Evolutionary conservation across 441 rosid species (phyloP), one percentile per base, ranked within the genome.

Genomic region (Isatis lusitanica): DNA sequence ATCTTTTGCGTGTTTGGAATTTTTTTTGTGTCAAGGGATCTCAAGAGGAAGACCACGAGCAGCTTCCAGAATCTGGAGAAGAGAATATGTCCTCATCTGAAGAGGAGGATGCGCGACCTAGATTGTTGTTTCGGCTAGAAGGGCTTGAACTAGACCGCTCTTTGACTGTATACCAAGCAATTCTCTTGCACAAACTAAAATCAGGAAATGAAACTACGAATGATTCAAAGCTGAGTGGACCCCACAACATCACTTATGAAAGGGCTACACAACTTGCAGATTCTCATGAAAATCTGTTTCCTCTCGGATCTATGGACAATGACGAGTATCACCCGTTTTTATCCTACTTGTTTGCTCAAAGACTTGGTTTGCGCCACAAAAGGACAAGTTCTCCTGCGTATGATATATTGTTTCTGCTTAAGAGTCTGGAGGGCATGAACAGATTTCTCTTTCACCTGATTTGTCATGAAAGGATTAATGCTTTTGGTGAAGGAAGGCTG

Each of bases 161-260:
- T 33, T 72, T 82, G 80, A 84, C 97, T 18, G 64, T 96, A 38
- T 96, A 88, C 84, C 99, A 96, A 80, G 92, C 91, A 63, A 82
- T 96, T 74, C 87, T 96, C 79, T 91, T 83, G 70, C 93, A 87
- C 72, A 83, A 80, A 78, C 73, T 93, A 28, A 87, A 82, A 81
- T 82, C 86, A 53, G 90, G 83, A 69, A 75, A 40, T 44, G 97
- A 90, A 73, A 71, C 78, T 17, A 73, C 80, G 68, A 60, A 75
- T 9, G 80, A 85, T 57, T 55, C 83, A 17, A 88, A 83, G 74
- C 58, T 91, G 93, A 84, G 82, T 82, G 93, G 82, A 79, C 77
- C 82, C 35, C 85, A 88, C 81, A 81, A 81, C 43, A 57, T 96
- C 72, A 90, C 89, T 40, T 96, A 88, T 61, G 84, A 81, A 85